phyloP scores from a whole-genome alignment of 1,284 basidiomycete genomes.

The Tranzscheliella williamsii region DNA sequence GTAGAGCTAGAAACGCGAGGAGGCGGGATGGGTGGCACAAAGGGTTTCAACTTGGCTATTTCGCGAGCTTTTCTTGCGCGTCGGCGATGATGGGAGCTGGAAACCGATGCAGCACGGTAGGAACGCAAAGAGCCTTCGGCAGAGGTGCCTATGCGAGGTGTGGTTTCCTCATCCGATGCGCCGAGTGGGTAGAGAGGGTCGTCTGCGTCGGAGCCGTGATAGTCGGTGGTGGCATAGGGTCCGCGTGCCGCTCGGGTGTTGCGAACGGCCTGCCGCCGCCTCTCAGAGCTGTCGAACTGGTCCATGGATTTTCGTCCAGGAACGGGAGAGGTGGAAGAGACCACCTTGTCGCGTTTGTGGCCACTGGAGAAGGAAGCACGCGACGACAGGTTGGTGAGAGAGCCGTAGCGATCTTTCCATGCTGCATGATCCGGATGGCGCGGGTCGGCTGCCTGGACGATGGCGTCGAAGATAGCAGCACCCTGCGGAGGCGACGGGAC shows the following conservation, averaged over 20 bases:
- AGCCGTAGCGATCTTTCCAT: conserved; percentile 20
- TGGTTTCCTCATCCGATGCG: conserved; percentile 3
- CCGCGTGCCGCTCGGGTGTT: background rate
- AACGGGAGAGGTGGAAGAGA: conserved; percentile 1
- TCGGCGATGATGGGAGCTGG: conserved; percentile 9
- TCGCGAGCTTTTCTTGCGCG: conserved; percentile 17
- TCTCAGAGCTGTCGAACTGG: conserved; percentile 3
- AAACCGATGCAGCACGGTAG: conserved; percentile 5
- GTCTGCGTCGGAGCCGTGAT: conserved; percentile 20
- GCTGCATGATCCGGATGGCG: conserved; percentile 28
- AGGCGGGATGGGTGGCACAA: conserved; percentile 28
- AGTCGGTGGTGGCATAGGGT: background rate
- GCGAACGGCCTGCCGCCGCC: conserved; percentile 9
- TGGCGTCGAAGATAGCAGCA: conserved; percentile 29
- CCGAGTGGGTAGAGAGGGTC: conserved; percentile 1
- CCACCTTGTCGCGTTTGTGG: conserved; percentile 6
- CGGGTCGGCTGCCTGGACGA: conserved; percentile 33
- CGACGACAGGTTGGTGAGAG: conserved; percentile 13
- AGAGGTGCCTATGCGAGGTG: conserved; percentile 8
- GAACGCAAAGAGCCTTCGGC: conserved; percentile 24
- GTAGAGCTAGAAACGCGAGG: conserved; percentile 27
- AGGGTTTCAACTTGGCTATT: conserved; percentile 7
- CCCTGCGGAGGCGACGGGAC: conserved; percentile 6
- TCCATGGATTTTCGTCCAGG: conserved; percentile 14
- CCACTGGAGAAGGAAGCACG: conserved; percentile 12